phyloP scores from a whole-genome alignment of 345 rosid species.

The Chamaenerion angustifolium region DNA sequence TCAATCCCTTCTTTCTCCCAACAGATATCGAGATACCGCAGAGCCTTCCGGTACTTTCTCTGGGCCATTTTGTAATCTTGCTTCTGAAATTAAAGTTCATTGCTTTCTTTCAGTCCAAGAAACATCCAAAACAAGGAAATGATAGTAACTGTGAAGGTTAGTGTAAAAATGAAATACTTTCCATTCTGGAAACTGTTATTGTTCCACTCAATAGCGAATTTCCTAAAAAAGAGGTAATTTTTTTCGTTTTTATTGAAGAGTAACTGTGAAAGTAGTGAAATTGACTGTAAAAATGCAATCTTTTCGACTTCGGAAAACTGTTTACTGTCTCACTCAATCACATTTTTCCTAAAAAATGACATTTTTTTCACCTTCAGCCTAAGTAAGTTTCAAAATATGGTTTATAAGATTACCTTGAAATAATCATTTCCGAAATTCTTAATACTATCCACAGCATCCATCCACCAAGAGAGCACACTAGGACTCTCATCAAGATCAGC shows the following conservation, averaged over 20 bases:
- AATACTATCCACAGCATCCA: slow-evolving; percentile 58
- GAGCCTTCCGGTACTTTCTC: slow-evolving; percentile 75
- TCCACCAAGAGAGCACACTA: slow-evolving; percentile 79
- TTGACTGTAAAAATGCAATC: too few species aligned
- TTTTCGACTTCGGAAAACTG: too few species aligned
- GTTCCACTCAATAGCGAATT: too few species aligned
- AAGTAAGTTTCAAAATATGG: neutral
- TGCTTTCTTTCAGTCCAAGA: neutral
- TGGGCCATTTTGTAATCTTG: slow-evolving; percentile 93
- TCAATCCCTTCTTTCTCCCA: slow-evolving; percentile 98
- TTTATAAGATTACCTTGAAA: slow-evolving; percentile 39
- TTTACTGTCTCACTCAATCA: too few species aligned
- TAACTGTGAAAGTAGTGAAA: too few species aligned
- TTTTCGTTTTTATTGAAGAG: too few species aligned
- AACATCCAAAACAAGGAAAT: neutral
- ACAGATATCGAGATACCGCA: slow-evolving; percentile 77
- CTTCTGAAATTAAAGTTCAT: slow-evolving; percentile 28
- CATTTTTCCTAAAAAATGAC: too few species aligned
- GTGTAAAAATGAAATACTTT: too few species aligned
- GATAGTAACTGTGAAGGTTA: too few species aligned
- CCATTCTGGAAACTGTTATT: too few species aligned
- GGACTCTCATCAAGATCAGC: slow-evolving; percentile 58
- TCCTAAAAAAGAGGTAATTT: too few species aligned
- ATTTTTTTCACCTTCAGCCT: too few species aligned
- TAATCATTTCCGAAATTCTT: slow-evolving; percentile 68